Conservation (phyloP, 2,329 filamentous ascomycete genomes). For the Thielaviopsis punctulata region DNA sequence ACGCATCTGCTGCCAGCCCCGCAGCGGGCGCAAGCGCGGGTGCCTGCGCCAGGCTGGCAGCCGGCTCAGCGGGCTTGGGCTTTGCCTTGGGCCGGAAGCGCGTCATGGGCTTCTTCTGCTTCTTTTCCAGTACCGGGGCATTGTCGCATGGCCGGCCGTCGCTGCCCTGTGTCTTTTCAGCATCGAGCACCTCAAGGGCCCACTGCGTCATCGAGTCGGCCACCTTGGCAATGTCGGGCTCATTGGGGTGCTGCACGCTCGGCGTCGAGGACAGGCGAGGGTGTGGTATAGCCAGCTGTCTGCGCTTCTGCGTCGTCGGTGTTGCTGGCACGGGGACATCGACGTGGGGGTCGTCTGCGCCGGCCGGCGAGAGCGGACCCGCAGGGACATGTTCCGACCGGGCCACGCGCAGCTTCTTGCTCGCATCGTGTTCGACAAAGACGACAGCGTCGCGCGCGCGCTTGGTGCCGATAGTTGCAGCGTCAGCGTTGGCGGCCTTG, state of each 20-base stretch:
- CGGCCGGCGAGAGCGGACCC: not conserved
- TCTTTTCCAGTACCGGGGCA: constrained; percentile 13
- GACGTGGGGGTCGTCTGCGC: not conserved
- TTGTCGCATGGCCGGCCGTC: constrained; percentile 7
- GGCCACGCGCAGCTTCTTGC: constrained; percentile 20
- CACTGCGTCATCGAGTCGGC: constrained; percentile 40
- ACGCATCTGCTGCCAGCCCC: constrained; percentile 10
- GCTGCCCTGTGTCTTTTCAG: constrained; percentile 15
- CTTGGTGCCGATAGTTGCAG: constrained; percentile 7
- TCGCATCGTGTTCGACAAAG: constrained; percentile 38
- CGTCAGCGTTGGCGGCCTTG: constrained; percentile 4
- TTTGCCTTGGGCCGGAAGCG: constrained; percentile 24
- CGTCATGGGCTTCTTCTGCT: constrained; percentile 36
- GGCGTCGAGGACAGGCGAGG: constrained; percentile 20
- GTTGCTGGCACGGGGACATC: constrained; percentile 10
- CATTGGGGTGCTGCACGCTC: constrained; percentile 19
- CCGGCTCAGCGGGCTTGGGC: not conserved
- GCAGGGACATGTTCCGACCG: not conserved
- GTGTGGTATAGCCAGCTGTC: constrained; percentile 11
- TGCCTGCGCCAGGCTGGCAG: not conserved
- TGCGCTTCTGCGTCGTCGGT: constrained; percentile 8
- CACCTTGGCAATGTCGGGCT: constrained; percentile 30
- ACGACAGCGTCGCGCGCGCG: constrained; percentile 22
- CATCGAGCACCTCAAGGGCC: constrained; percentile 30
- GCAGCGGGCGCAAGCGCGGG: constrained; percentile 4